phyloP scores from a whole-genome alignment of 768 basidiomycete species.

The Porphyrellus cyaneotinctus region DNA sequence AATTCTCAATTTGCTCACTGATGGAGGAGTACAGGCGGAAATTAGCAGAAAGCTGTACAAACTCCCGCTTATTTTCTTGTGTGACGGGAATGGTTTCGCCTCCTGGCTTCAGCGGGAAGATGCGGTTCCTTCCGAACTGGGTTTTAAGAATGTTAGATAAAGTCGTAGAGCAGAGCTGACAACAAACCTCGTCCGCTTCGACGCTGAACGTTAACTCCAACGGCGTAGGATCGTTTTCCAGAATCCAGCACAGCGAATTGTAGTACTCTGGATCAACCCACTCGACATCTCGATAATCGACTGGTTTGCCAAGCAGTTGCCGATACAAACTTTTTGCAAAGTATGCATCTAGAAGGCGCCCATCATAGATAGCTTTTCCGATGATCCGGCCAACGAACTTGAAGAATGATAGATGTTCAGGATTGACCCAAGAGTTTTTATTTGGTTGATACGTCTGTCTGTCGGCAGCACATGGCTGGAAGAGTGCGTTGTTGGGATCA shows the following conservation, averaged over 20 bases:
- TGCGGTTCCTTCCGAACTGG: constrained; percentile 87
- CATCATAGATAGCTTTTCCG: constrained; percentile 96
- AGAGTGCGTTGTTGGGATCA: constrained; percentile 96
- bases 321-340: constrained; percentile 96
- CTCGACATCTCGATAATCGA: constrained; percentile 94
- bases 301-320: constrained; percentile 88
- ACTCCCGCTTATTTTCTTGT: constrained; percentile 94
- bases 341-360: constrained; percentile 93
- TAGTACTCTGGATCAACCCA: constrained; percentile 99
- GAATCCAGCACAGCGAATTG: constrained; percentile 96
- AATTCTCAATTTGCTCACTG: constrained; percentile 90
- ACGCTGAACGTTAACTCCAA: constrained; percentile 92
- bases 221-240: constrained; percentile 88
- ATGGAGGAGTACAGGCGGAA: constrained; percentile 92
- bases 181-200: constrained; percentile 81
- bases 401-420: constrained; percentile 96
- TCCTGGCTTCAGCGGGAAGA: constrained; percentile 80
- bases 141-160: not conserved
- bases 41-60: constrained; percentile 92
- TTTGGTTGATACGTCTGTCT: constrained; percentile 94
- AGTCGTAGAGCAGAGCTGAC: not conserved
- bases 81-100: constrained; percentile 87
- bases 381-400: constrained; percentile 97
- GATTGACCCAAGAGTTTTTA: constrained; percentile 90
- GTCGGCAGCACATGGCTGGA: constrained; percentile 97